phyloP scores from a whole-genome alignment of 129 eudicot species.

The Ambrosia artemisiifolia region DNA sequence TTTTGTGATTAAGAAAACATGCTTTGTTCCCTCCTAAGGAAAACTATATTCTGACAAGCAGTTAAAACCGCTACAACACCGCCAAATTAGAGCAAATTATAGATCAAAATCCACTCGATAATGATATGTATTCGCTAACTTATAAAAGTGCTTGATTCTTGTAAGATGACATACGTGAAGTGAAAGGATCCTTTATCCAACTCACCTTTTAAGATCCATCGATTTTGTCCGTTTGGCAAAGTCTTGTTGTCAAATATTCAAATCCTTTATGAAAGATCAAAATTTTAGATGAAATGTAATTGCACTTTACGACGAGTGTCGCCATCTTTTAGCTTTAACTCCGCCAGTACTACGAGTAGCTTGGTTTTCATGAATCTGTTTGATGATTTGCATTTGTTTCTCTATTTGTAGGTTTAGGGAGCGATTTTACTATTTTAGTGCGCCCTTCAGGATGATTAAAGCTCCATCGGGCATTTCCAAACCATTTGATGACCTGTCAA shows the following conservation, averaged over 20 bases:
- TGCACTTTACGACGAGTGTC: conserved; percentile 13
- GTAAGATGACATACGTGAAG: background rate
- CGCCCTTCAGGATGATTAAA: conserved; percentile 40
- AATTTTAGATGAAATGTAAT: conserved; percentile 8
- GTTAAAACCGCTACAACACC: background rate
- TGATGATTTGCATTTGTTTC: conserved; percentile 17
- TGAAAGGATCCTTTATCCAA: background rate
- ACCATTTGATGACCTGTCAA: conserved; percentile 78
- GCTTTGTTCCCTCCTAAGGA: background rate
- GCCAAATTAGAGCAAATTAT: background rate
- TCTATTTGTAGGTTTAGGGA: conserved; percentile 23
- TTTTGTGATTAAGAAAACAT: background rate
- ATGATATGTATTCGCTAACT: conserved; percentile 4
- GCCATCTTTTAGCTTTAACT: conserved; percentile 27
- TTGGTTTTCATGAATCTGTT: conserved; percentile 17
- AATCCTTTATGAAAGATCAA: background rate
- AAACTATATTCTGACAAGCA: background rate
- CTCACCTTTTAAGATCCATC: background rate
- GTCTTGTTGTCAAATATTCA: conserved; percentile 2
- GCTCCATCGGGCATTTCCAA: conserved; percentile 85
- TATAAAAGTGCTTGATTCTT: conserved; percentile 1
- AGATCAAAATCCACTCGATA: background rate
- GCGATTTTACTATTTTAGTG: conserved; percentile 11
- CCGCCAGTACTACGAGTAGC: conserved; percentile 29
- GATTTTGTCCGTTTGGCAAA: background rate